Conservation (phyloP, 2,329 filamentous ascomycete genomes). For the Aspergillus calidoustus region DNA sequence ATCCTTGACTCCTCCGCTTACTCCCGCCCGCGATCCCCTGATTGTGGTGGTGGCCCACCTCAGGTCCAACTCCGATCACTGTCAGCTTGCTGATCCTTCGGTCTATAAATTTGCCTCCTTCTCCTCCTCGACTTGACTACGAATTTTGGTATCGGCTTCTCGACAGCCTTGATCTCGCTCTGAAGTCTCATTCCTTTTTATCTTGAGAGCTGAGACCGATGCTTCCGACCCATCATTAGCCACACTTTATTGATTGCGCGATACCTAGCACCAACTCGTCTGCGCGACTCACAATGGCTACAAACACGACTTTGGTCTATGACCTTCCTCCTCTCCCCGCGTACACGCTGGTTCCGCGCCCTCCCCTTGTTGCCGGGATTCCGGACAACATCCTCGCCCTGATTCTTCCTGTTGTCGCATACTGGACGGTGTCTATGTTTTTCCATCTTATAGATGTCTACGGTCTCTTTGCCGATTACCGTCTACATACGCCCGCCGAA, state of each 20-base stretch:
- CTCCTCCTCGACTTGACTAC: not conserved
- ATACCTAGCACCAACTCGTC: constrained; percentile 13
- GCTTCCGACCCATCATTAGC: constrained; percentile 7
- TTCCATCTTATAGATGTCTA: constrained; percentile 87
- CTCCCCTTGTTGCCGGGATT: constrained; percentile 75
- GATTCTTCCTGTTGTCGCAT: constrained; percentile 76
- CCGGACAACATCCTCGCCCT: constrained; percentile 81
- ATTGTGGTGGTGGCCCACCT: constrained; percentile 23
- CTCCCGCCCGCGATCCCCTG: constrained; percentile 22
- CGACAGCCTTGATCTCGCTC: not conserved
- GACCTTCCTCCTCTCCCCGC: constrained; percentile 82
- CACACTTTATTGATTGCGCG: constrained; percentile 8
- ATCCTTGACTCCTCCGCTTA: constrained; percentile 4
- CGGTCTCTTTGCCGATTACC: constrained; percentile 87
- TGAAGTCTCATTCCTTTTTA: not conserved
- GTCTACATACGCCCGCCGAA: constrained; percentile 92
- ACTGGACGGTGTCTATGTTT: constrained; percentile 83
- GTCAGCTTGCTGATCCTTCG: constrained; percentile 7
- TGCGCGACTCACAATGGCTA: constrained; percentile 34
- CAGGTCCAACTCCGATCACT: constrained; percentile 12
- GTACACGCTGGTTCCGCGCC: constrained; percentile 73
- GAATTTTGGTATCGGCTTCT: not conserved
- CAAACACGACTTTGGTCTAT: constrained; percentile 41
- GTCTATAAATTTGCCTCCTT: constrained; percentile 9
- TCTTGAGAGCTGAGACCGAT: constrained; percentile 10